Conservation (phyloP, 257 asterid genomes). For the Gardenia jasminoides region DNA sequence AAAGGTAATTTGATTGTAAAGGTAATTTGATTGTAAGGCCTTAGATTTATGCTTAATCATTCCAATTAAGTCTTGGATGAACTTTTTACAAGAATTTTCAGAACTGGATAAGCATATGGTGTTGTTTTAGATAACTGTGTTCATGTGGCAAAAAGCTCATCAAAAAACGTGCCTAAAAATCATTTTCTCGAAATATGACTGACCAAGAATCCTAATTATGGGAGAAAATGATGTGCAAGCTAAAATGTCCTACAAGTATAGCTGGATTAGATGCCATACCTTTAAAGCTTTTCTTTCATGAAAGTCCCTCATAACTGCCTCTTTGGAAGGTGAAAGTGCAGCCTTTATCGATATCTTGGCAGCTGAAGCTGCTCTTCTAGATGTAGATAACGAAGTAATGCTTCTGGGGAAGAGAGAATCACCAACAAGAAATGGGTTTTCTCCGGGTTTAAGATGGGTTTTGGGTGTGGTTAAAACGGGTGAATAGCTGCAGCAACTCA, state of each 20-base stretch:
- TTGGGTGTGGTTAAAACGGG: conserved; percentile 34
- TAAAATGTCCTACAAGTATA: neutral
- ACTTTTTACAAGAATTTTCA: neutral
- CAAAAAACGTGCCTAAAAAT: neutral
- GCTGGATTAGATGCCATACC: conserved; percentile 28
- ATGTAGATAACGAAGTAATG: conserved; percentile 28
- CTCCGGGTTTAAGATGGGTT: conserved; percentile 38
- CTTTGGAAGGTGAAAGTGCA: conserved; percentile 57
- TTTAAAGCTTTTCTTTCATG: conserved; percentile 75
- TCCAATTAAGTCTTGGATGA: too few species aligned
- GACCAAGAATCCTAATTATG: neutral
- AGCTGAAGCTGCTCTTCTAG: conserved; percentile 20
- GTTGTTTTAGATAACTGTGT: neutral
- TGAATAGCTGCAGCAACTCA: conserved; percentile 58
- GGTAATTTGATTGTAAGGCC: too few species aligned
- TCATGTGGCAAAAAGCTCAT: neutral
- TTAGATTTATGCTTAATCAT: too few species aligned
- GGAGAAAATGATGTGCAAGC: neutral
- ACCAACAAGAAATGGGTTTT: conserved; percentile 40
- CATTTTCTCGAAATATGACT: too few species aligned
- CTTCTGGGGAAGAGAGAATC: conserved; percentile 28
- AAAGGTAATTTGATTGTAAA: too few species aligned
- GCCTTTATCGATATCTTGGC: conserved; percentile 38
- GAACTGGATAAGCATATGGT: neutral
- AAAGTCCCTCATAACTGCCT: conserved; percentile 61